Evolutionary conservation across 352 stramenopile species (phyloP).

Genomic region (Aphanomyces invadans): DNA sequence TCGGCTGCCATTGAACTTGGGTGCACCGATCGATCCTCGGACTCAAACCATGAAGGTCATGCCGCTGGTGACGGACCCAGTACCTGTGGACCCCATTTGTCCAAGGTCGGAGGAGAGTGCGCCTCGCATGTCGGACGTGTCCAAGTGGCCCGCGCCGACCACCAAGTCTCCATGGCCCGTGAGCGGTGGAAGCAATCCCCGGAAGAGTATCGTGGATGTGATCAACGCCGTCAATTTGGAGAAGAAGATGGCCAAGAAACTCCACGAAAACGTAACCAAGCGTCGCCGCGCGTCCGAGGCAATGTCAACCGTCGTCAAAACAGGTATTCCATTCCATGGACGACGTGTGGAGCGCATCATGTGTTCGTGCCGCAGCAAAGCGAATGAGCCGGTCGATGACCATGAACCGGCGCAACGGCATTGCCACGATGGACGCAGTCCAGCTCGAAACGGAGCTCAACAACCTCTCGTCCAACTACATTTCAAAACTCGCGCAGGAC

Average conservation of each 20-base stretch:
- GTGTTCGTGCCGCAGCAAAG: too few relatives aligned
- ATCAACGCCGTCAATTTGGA: neutral
- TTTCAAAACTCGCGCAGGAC: neutral
- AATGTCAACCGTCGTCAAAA: neutral
- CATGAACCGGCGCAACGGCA: neutral
- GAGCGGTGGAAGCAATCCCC: neutral
- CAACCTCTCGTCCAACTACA: slow-evolving; percentile 1
- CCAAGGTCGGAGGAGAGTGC: too few relatives aligned
- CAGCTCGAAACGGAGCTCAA: neutral
- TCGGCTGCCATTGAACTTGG: too few relatives aligned
- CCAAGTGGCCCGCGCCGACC: too few relatives aligned
- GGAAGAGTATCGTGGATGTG: neutral
- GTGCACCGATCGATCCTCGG: too few relatives aligned
- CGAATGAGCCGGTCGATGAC: neutral
- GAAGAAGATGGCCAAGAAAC: neutral
- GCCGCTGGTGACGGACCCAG: neutral
- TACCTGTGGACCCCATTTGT: too few relatives aligned
- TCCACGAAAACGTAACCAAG: neutral
- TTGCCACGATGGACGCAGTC: neutral
- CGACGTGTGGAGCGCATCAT: too few relatives aligned
- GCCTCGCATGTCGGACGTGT: neutral
- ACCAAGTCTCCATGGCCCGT: neutral
- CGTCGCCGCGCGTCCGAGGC: neutral
- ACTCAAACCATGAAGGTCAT: neutral
- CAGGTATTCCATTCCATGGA: neutral